These are phyloP conservation scores for Russula emetica DNA, from an alignment of 768 basidiomycete genomes.

Conservation along the genomic window DNA sequence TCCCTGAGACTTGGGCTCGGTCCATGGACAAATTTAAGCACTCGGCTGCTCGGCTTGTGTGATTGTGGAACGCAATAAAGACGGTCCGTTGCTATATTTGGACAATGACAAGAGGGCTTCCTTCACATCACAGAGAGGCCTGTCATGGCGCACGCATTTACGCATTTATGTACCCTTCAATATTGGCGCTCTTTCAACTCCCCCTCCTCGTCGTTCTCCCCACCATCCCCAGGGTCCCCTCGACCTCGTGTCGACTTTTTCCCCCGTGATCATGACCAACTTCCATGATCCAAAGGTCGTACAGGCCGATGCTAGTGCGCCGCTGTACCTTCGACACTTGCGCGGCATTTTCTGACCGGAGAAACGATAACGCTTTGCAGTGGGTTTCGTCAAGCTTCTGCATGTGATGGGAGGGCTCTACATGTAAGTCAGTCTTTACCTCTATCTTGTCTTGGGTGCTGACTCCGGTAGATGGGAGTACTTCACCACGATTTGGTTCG, in stretches of 20 bases:
- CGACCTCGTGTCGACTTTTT: not conserved
- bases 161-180: conserved; percentile 4
- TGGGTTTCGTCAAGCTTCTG: conserved; percentile 17
- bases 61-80: not conserved
- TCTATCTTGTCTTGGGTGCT: not conserved
- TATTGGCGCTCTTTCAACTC: not conserved
- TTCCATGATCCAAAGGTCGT: conserved; percentile 14
- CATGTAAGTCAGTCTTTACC: not conserved
- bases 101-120: not conserved
- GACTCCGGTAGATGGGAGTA: conserved; percentile 21
- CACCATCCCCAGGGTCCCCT: conserved; percentile 1
- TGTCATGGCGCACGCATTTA: not conserved
- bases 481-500: conserved; percentile 17
- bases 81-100: not conserved
- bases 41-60: not conserved
- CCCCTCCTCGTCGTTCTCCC: not conserved
- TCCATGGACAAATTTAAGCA: not conserved
- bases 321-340: not conserved
- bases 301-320: conserved; percentile 12
- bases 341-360: not conserved
- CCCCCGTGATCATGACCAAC: conserved; percentile 18
- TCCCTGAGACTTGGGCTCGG: not conserved
- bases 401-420: conserved; percentile 21
- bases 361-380: conserved; percentile 7
- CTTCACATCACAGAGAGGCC: not conserved